phyloP scores from a whole-genome alignment of 495 filamentous ascomycete species.

The Podospora sp. region DNA sequence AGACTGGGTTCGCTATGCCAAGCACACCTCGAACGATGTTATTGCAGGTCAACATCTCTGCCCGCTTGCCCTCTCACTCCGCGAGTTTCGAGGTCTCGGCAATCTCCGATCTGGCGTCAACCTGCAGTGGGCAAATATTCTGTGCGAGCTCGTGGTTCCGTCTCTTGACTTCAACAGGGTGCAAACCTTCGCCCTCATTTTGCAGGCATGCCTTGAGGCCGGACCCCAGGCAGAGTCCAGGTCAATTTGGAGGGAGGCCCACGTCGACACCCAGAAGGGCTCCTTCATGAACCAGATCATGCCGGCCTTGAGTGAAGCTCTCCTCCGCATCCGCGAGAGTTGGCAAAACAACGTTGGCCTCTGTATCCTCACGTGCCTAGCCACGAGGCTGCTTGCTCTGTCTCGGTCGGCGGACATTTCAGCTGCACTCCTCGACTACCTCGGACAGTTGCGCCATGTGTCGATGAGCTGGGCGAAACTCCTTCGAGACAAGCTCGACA shows the following conservation, averaged over 20 bases:
- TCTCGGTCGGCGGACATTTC: neutral
- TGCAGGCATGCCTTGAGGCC: constrained; percentile 55
- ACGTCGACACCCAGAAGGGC: constrained; percentile 10
- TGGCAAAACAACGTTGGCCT: constrained; percentile 10
- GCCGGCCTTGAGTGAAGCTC: neutral
- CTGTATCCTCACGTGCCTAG: constrained; percentile 23
- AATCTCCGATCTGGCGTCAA: constrained; percentile 49
- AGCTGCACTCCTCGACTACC: constrained; percentile 13
- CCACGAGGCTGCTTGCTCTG: constrained; percentile 24
- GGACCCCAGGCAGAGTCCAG: constrained; percentile 20
- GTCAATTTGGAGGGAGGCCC: neutral
- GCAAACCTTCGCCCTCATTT: constrained; percentile 48
- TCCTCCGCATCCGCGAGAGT: neutral
- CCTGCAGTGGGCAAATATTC: constrained; percentile 60
- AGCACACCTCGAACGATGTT: constrained; percentile 44
- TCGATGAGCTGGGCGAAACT: constrained; percentile 24
- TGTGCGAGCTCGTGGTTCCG: constrained; percentile 51
- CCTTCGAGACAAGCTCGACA: constrained; percentile 5
- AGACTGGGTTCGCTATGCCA: constrained; percentile 18
- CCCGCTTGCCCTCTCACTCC: constrained; percentile 47
- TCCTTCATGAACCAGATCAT: constrained; percentile 4
- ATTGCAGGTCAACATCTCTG: constrained; percentile 50
- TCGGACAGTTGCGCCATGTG: constrained; percentile 13
- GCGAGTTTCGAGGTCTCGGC: constrained; percentile 55
- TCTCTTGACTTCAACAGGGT: constrained; percentile 50